phyloP scores from a whole-genome alignment of 1,284 basidiomycete species.

The Gymnopus androsaceus region DNA sequence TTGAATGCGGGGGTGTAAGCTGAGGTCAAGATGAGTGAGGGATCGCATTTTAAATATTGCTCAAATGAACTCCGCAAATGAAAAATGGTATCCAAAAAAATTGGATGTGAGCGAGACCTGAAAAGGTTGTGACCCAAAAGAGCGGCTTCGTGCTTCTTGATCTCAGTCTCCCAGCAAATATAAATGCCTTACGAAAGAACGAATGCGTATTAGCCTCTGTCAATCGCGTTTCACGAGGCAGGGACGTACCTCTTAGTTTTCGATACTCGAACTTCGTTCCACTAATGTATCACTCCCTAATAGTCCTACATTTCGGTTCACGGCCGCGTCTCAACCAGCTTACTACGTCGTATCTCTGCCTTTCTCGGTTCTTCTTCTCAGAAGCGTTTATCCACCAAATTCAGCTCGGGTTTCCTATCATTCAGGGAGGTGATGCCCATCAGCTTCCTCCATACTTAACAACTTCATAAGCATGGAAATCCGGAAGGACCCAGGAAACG shows the following conservation, averaged over 20 bases:
- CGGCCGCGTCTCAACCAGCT: no score
- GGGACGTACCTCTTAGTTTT: conserved; percentile 1
- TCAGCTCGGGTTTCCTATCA: no score
- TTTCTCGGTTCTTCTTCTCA: no score
- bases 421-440: no score
- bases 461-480: background rate
- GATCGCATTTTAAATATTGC: background rate
- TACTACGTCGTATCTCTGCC: no score
- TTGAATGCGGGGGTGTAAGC: background rate
- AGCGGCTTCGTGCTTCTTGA: background rate
- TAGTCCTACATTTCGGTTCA: no score
- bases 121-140: conserved; percentile 5
- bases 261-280: background rate
- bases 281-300: no score
- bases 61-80: background rate
- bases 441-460: background rate
- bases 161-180: background rate
- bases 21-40: background rate
- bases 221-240: background rate
- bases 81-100: background rate
- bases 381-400: no score
- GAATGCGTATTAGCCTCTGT: background rate
- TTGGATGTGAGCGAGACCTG: background rate
- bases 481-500: background rate
- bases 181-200: background rate